Conservation (phyloP, 495 filamentous ascomycete species). For the Tuber melanosporum region DNA sequence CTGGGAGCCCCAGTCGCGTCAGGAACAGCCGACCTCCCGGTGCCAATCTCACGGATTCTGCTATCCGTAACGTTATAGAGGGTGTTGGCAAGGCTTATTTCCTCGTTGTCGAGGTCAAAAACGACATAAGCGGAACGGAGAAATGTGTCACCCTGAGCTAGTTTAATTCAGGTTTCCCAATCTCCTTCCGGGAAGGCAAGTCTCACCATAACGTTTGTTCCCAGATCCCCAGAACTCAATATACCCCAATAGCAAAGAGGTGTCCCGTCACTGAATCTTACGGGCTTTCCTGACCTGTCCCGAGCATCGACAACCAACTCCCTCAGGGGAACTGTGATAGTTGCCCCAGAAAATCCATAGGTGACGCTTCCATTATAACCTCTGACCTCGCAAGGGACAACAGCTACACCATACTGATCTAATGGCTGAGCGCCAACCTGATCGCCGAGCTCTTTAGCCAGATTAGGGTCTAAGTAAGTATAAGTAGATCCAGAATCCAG, state of each 20-base stretch:
- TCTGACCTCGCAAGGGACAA: slow-evolving; percentile 67
- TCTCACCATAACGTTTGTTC: slow-evolving; percentile 56
- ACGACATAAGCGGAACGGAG: slow-evolving; percentile 87
- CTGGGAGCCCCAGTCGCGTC: slow-evolving; percentile 61
- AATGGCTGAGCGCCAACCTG: slow-evolving; percentile 56
- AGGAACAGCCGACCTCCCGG: slow-evolving; percentile 59
- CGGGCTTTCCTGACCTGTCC: slow-evolving; percentile 46
- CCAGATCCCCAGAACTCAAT: slow-evolving; percentile 56
- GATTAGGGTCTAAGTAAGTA: slow-evolving; percentile 70
- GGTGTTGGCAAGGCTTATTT: slow-evolving; percentile 80
- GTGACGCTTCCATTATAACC: slow-evolving; percentile 53
- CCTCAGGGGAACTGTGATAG: slow-evolving; percentile 64
- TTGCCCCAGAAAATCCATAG: slow-evolving; percentile 62
- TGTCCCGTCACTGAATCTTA: slow-evolving; percentile 57
- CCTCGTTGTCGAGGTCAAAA: slow-evolving; percentile 79
- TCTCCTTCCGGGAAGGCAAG: background rate
- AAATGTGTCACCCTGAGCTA: slow-evolving; percentile 73
- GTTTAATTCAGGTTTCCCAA: background rate
- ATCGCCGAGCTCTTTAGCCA: slow-evolving; percentile 59
- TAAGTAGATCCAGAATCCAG: slow-evolving; percentile 91
- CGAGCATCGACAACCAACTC: slow-evolving; percentile 69
- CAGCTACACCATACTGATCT: slow-evolving; percentile 53
- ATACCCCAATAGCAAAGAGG: slow-evolving; percentile 70
- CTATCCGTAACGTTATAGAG: slow-evolving; percentile 65
- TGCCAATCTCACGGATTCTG: slow-evolving; percentile 66